phyloP scores from a whole-genome alignment of 305 asterid genomes.

The Withania somnifera region DNA sequence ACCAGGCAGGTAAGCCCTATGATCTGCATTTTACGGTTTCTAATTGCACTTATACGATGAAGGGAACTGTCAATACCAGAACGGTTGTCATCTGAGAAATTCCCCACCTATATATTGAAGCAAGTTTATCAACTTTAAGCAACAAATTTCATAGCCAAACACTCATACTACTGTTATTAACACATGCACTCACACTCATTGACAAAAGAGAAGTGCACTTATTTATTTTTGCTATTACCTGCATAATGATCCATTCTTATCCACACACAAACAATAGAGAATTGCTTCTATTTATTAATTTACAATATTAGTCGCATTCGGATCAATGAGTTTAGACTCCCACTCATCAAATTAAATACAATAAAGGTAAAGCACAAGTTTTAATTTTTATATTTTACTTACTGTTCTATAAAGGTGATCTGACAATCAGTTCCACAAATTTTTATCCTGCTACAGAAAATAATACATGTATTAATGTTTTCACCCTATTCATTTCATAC shows the following conservation, averaged over 20 bases:
- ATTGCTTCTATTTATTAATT: background rate
- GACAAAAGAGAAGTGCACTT: background rate
- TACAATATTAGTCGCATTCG: background rate
- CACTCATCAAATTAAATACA: background rate
- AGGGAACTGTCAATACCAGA: constrained; percentile 84
- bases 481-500: no score
- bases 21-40: constrained; percentile 88
- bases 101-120: constrained; percentile 63
- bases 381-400: background rate
- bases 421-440: background rate
- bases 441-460: background rate
- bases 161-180: background rate
- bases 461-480: no score
- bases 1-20: constrained; percentile 98
- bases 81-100: constrained; percentile 93
- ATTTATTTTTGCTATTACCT: background rate
- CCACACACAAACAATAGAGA: background rate
- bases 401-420: background rate
- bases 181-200: background rate
- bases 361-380: background rate
- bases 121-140: constrained; percentile 7
- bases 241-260: background rate
- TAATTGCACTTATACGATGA: constrained; percentile 94
- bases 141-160: background rate
- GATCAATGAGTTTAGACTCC: background rate